Base-by-base conservation (phyloP, 495 filamentous ascomycete species). In the Lindgomyces ingoldianus region DNA sequence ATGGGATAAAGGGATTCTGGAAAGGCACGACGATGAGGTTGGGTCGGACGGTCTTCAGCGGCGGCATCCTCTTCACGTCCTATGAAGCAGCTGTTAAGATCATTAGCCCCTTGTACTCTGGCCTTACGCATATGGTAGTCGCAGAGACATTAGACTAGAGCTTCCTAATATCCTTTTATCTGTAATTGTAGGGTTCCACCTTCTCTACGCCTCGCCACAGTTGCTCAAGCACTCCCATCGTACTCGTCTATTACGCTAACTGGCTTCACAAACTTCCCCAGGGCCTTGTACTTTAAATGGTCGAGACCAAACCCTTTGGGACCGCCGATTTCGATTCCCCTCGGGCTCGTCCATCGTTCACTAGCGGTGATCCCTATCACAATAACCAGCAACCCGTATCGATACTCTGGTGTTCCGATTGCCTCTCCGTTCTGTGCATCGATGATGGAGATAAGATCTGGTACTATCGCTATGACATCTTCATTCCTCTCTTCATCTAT, bases 21-120 rank as follows among this genome's bases (percentile, higher is more conserved):
- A 78, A 81, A 44, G 86, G 86, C 1, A 89, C 85, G 12, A 82
- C 84, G 1, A 88, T 89, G 86, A 77, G 87, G 57, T 67, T 89
- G 22, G 83, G 85, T 1, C 71, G 87, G 52, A 83, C 85, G 24
- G 75, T 89, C 2, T 78, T 87, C 67, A 84, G 82, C 65, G 86
- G 87, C 10, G 87, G 86, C 0, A 88, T 88, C 46, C 67, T 89
- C 18, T 88, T 88, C 60, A 83, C 83, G 22, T 80, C 82, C 1
- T 87, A 88, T 70, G 86, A 89, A 72, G 75, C 81, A 60, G 79
- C 80, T 14, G 77, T 76, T 6, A 59, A 62, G 26, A 26, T 71
- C 24, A 67, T 71, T 14, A 64, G 61, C 16, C 64, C 68, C 4
- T 39, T 71, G 22, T 68, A 67, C 33, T 47, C 51, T 19, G 41